Base-by-base conservation (phyloP, 1,284 basidiomycete species). In the Stygiomarasmius scandens region DNA sequence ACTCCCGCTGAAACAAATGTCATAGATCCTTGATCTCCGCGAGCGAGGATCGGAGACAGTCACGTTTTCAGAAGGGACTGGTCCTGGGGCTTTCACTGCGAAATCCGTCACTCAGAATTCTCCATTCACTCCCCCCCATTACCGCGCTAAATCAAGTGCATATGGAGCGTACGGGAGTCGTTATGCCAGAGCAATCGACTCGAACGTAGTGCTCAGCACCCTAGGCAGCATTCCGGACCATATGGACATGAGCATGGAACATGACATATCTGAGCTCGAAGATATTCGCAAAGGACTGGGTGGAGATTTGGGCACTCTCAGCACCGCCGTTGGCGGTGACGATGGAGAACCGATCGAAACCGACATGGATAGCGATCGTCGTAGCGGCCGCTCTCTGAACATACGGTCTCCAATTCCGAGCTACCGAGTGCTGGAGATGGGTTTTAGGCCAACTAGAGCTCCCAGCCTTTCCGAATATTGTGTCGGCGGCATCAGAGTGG, bases 21-120 rank as follows among this genome's bases (percentile, higher is more conserved):
- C n/a, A 23, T 34, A 87, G 87, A 90, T 91, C 66, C 80, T 91
- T 53, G 89, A 91, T 66, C 80, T 91, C 56, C 86, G 86, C 25
- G 84, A 90, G 66, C 85, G 89, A 58, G 87, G 89, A 38, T 88
- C 87, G 0, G 86, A 89, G 65, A 88, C 88, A 3, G 85, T 85
- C 16, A 79, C 82, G 3, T 84, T 89, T 65, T 90, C 87, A 11
- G 84, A 86, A 61, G 84, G 83, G 19, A 82, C 81, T 20, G 84
- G 83, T 11, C 78, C 84, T 38, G 79, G 81, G 9, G 82, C 81
- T 2, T 86, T 85, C 59, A 82, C 83, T 24, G 82, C 84, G 19
- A 85, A 85, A 64, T 82, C 82, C 20, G 75, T 79, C 61, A 77
- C 77, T 2, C 78, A 79, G 66, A 72, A 70, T 52, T 82, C 80